Evolutionary conservation across 2,329 filamentous ascomycete genomes (phyloP).

Genomic region (Venturia carpophila): DNA sequence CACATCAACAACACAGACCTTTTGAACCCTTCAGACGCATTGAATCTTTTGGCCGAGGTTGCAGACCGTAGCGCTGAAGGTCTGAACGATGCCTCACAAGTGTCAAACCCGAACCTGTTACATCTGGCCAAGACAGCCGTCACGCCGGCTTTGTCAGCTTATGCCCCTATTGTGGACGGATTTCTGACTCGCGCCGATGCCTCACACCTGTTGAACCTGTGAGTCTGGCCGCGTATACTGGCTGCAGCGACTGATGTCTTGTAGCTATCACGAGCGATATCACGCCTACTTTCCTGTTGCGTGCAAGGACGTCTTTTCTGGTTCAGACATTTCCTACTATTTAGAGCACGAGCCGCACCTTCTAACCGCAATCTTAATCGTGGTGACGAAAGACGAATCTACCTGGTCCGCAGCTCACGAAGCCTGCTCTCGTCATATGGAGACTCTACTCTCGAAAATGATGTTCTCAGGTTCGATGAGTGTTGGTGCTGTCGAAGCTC

Average conservation of each 20-base stretch:
- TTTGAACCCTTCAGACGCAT: not conserved
- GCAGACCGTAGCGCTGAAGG: not conserved
- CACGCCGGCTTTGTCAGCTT: not conserved
- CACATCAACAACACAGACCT: not conserved
- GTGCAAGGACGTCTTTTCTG: constrained; percentile 51
- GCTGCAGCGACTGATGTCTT: constrained; percentile 20
- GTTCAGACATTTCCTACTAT: constrained; percentile 46
- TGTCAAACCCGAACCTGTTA: not conserved
- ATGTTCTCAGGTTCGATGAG: constrained; percentile 59
- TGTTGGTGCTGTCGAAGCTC: constrained; percentile 62
- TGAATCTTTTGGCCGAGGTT: not conserved
- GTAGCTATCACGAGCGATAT: constrained; percentile 56
- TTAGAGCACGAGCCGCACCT: constrained; percentile 57
- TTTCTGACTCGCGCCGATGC: not conserved
- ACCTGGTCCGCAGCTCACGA: constrained; percentile 57
- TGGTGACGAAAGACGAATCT: constrained; percentile 63
- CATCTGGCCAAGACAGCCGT: not conserved
- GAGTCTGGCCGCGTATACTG: not conserved
- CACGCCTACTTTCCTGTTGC: constrained; percentile 65
- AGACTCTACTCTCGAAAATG: constrained; percentile 57
- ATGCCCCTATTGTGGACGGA: not conserved
- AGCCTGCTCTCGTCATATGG: constrained; percentile 62
- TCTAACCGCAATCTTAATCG: constrained; percentile 61
- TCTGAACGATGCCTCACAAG: not conserved
- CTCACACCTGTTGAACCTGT: not conserved